phyloP scores from a whole-genome alignment of 441 rosid species.

The Metrosideros polymorpha region DNA sequence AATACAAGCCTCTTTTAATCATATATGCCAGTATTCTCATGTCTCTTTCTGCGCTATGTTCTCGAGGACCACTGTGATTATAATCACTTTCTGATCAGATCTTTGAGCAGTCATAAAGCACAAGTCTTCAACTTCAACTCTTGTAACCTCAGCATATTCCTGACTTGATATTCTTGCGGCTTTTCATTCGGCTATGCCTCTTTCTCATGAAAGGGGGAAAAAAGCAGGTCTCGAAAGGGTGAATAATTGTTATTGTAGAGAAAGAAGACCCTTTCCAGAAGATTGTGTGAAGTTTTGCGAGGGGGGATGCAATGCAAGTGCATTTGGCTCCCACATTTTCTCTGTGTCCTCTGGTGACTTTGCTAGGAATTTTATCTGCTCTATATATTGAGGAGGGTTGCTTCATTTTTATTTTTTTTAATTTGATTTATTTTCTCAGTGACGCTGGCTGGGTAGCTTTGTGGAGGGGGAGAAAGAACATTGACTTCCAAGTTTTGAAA shows the following conservation, averaged over 20 bases:
- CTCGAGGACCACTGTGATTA: conserved; percentile 19
- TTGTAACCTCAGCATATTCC: conserved; percentile 14
- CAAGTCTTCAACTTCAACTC: conserved; percentile 24
- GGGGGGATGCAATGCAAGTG: not conserved
- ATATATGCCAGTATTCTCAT: conserved; percentile 17
- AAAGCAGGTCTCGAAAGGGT: not conserved
- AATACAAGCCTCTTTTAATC: conserved; percentile 22
- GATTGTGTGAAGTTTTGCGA: not conserved
- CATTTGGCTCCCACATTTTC: not conserved
- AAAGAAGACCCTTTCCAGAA: not conserved
- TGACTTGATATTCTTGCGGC: not conserved
- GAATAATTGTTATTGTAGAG: not conserved
- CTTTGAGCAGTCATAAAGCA: conserved; percentile 8
- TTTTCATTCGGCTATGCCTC: not conserved
- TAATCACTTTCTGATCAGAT: conserved; percentile 1
- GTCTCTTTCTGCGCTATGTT: conserved; percentile 18
- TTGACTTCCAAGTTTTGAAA: not conserved
- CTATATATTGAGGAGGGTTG: not conserved
- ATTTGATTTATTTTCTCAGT: not conserved
- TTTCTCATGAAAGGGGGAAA: not conserved
- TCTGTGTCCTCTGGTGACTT: not conserved
- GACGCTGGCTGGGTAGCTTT: not conserved
- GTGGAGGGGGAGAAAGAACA: not conserved
- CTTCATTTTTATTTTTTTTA: not conserved
- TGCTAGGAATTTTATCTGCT: not conserved